phyloP scores from a whole-genome alignment of 345 rosid species.

The Euphorbia pulcherrima region DNA sequence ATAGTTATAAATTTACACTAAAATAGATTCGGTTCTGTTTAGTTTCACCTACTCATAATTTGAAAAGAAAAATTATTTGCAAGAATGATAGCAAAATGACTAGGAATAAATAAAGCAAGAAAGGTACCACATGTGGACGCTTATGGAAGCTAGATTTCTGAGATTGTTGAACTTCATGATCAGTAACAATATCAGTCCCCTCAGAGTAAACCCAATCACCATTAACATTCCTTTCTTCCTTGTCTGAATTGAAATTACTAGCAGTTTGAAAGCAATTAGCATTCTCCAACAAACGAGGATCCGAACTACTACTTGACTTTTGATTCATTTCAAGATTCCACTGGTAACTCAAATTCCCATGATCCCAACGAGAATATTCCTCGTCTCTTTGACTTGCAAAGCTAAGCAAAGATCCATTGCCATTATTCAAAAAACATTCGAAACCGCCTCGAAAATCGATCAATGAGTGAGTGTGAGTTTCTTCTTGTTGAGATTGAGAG shows the following conservation, averaged over 20 bases:
- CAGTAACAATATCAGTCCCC: constrained; percentile 36
- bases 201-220: constrained; percentile 67
- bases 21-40: too few relatives aligned
- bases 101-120: not conserved
- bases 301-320: constrained; percentile 27
- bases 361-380: constrained; percentile 34
- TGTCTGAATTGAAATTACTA: constrained; percentile 26
- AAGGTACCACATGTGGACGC: constrained; percentile 51
- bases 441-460: constrained; percentile 51
- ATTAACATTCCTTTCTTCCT: constrained; percentile 25
- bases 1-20: too few relatives aligned
- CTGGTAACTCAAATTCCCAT: constrained; percentile 16
- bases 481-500: constrained; percentile 29
- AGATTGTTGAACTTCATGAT: constrained; percentile 42
- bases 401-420: constrained; percentile 61
- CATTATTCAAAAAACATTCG: constrained; percentile 23
- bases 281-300: constrained; percentile 38
- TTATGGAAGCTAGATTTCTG: constrained; percentile 35
- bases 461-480: constrained; percentile 41
- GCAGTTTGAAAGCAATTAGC: constrained; percentile 37
- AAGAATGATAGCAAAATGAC: not conserved
- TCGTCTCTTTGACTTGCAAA: constrained; percentile 31
- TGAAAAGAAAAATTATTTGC: too few relatives aligned
- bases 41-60: too few relatives aligned
- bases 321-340: constrained; percentile 41